Base-by-base conservation (phyloP, 495 filamentous ascomycete species). In the Corynascus novoguineensis region DNA sequence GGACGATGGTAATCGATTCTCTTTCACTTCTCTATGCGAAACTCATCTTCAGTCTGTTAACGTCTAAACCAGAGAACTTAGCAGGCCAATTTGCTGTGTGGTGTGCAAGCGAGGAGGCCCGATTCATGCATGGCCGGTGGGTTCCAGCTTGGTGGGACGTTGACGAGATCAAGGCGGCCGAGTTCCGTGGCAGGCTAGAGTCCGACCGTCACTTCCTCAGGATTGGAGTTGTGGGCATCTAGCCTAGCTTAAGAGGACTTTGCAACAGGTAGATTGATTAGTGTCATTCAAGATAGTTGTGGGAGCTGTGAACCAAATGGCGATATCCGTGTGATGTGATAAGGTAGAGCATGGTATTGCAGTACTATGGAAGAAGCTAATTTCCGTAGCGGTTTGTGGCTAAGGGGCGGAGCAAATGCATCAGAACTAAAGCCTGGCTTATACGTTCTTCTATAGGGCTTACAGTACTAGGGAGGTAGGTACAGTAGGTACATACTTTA, bases 141-240 rank as follows among this genome's bases (percentile, higher is more conserved):
- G 63, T 78, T 8, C 76, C 71, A 61, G 70, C 70, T 1, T 65
- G 68, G 25, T 84, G 81, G 81, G 82, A 84, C 57, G 70, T 83
- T 0, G 71, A 80, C 9, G 79, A 82, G 67, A 45, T 83, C 48
- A 63, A 63, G 63, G 21, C 12, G 11, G 31, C 14, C 12, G 60
- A 47, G 10, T 11, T 55, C 5, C 22, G 19, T 3, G 17, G 42
- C 32, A 38, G 40, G n/a, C 19, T 62, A 6, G 55, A 40, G n/a
- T 24, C 24, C 3, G 51, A 62, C 3, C 22, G n/a, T n/a, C 45
- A 55, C 25, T 55, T 59, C 17, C 37, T 62, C 14, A 29, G 47
- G 10, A 34, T 62, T 32, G 55, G 60, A 3, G 31, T 62, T 6
- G 22, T 47, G 5, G 60, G 60, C n/a, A 3, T 55, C 21, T 35